A percentile compares a stretch with the other conserved stretches of the same genome.
Conservation (phyloP, 192 early-diverging fungal species). For the Podochytrium sp. region DNA sequence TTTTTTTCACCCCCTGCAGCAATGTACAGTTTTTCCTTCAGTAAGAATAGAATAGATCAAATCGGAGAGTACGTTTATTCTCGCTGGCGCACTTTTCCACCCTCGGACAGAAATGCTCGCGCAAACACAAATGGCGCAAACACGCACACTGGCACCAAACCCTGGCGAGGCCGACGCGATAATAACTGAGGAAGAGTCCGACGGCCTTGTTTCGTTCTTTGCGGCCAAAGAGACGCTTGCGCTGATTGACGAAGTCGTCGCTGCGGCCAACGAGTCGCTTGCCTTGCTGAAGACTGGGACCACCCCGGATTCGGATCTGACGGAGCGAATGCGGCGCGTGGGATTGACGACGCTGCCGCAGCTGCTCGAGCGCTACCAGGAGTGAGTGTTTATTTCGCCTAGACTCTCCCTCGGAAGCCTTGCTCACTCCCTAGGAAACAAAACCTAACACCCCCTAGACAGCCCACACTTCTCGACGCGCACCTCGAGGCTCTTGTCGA, state of each 20-base stretch:
- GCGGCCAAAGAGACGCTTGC: not conserved
- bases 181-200: not conserved
- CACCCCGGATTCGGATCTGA: not conserved
- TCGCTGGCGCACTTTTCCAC: not conserved
- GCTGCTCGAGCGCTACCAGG: constrained; percentile 64
- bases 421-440: too few relatives aligned
- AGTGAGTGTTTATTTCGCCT: too few relatives aligned
- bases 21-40: too few relatives aligned
- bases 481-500: constrained; percentile 66
- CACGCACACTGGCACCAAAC: too few relatives aligned
- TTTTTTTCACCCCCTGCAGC: too few relatives aligned
- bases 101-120: not conserved
- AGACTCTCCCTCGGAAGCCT: too few relatives aligned
- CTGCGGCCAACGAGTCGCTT: not conserved
- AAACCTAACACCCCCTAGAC: too few relatives aligned
- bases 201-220: not conserved
- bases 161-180: not conserved
- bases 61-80: too few relatives aligned
- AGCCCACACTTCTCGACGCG: constrained; percentile 77
- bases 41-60: too few relatives aligned
- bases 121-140: too few relatives aligned
- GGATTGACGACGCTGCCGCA: not conserved
- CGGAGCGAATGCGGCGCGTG: not conserved
- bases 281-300: not conserved
- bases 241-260: not conserved